Base-by-base conservation (phyloP, 2,329 filamentous ascomycete species). In the Talaromyces albobiverticillius region DNA sequence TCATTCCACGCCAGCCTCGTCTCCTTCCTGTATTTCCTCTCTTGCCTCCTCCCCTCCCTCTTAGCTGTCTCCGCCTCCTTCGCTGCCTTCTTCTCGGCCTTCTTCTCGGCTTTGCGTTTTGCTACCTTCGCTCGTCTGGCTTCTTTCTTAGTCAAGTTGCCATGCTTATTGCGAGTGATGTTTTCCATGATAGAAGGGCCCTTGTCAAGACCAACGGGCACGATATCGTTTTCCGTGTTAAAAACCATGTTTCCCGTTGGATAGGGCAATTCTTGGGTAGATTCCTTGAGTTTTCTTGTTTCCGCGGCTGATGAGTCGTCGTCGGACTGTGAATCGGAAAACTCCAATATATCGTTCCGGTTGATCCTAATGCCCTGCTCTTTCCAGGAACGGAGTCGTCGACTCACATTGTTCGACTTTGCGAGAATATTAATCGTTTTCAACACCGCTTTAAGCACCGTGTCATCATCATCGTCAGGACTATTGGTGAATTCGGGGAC, bases 401-500 rank as follows among this genome's bases (percentile, higher is more conserved):
- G 68, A 53, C 77, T 79, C 20, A 79, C 76, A 59, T 80, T 76
- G 46, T 71, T 73, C 59, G 80, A 74, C 52, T 68, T 73, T 40
- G 76, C 73, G 22, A 83, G 64, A 11, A 71, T 65, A 50, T 84
- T 78, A 8, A 87, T 66, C 57, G 81, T 82, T 1, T 70, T 70
- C 10, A 79, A 73, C 9, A 85, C 76, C 46, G 79, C 75, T 1
- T 69, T 64, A 31, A 86, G 69, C 3, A 79, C 74, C 48, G 75
- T 72, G 3, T 69, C 64, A 34, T 71, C 70, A 25, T 72, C 63
- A 56, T 72, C 62, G 47, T 73, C 67, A 3, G 74, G 67, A 29
- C 68, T 77, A 36, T 67, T 68, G 18, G 63, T 70, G 65, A 94
- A 96, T 70, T 95, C 90, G 1, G 91, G 89, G 20, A 97, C 80